Base-by-base conservation (phyloP, 2,329 filamentous ascomycete genomes). In the Diplodia scrobiculata region DNA sequence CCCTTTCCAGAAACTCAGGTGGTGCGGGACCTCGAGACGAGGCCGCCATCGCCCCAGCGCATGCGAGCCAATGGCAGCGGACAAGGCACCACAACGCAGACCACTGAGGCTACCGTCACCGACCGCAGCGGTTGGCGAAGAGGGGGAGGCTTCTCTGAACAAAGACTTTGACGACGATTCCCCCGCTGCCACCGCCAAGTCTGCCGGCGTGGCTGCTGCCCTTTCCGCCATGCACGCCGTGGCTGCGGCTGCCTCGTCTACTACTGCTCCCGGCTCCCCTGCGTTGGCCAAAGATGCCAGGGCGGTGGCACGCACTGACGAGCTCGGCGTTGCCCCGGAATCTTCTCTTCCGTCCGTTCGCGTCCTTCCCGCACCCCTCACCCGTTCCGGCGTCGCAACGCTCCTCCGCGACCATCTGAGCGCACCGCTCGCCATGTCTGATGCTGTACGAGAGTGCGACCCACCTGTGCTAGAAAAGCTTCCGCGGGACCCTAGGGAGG, bases 371-470 rank as follows among this genome's bases (percentile, higher is more conserved):
- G 5, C 25, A 9, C 68, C 27, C 3, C 47, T 64, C 36, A 36
- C 58, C 19, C 58, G 63, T 11, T 21, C 60, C 13, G 14, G 34
- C 4, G 29, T 59, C 11, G 53, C 67, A 1, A 17, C 66, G 55
- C 67, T 66, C 62, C 47, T 70, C 66, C 71, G 58, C 32, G 75
- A 1, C 65, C 74, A 54, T 11, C 21, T 36, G 6, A 41, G 47
- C 4, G 34, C 47, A 3, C 63, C 47, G 63, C 67, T 54, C 34
- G 48, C 17, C 0, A n/a, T 19, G 10, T 52, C 66, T 38, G 74
- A 76, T 52, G 29, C 70, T 3, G 79, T 83, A 17, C 70, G 74
- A 32, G 71, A 73, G 45, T 83, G 81, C 69, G 81, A 81, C 25
- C 67, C 72, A 38, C 76, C 80, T 5, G 72, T 77, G 4, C 70